Evolutionary conservation across 1,284 basidiomycete species (phyloP).

Genomic region (Cystobasidium pallidum): DNA sequence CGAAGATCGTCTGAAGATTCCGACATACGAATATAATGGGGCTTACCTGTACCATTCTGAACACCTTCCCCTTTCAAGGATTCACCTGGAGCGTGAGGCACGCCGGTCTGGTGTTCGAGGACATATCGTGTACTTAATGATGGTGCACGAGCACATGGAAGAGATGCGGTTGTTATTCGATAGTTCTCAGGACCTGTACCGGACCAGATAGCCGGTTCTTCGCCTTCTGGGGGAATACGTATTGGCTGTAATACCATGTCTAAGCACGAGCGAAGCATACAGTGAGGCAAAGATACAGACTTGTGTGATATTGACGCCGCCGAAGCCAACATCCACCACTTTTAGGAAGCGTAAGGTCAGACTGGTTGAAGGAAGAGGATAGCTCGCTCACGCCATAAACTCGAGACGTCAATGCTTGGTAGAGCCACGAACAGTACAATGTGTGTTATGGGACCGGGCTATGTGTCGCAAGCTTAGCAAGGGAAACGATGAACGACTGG

Average conservation of each 20-base stretch:
- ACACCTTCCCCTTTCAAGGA: slow-evolving; percentile 11
- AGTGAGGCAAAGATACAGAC: neutral
- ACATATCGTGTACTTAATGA: neutral
- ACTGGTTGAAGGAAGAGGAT: neutral
- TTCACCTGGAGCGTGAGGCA: neutral
- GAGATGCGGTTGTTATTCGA: neutral
- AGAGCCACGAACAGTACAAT: slow-evolving; percentile 10
- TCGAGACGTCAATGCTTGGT: neutral
- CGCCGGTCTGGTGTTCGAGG: slow-evolving; percentile 15
- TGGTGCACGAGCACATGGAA: neutral
- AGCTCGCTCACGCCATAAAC: slow-evolving; percentile 5
- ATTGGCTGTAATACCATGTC: neutral
- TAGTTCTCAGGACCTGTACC: slow-evolving; percentile 24
- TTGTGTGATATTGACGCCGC: slow-evolving; percentile 24
- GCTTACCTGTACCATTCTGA: slow-evolving; percentile 3
- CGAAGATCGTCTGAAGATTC: too few species aligned
- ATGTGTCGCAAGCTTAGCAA: neutral
- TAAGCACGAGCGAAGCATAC: neutral
- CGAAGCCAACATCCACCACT: slow-evolving; percentile 28
- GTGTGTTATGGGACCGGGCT: slow-evolving; percentile 20
- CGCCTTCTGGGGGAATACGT: slow-evolving; percentile 6
- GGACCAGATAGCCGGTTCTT: neutral
- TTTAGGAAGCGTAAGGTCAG: neutral
- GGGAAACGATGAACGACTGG: neutral
- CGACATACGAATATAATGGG: neutral